These are phyloP conservation scores for Kodamaea jinghongensis DNA, from an alignment of 805 yeast genomes.

Conservation along the genomic window DNA sequence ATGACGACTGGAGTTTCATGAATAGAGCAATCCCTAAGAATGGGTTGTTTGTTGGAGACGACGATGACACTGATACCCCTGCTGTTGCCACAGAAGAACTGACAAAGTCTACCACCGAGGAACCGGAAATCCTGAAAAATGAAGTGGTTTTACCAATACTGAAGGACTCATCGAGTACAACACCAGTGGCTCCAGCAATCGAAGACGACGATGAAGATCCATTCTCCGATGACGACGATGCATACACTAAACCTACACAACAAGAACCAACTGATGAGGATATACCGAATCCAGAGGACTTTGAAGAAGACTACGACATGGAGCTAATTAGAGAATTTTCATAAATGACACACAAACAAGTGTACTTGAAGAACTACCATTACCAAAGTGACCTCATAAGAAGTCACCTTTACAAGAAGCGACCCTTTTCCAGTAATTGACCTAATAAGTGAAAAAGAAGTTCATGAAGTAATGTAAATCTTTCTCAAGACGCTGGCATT, in stretches of 20 bases:
- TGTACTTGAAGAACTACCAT: neutral
- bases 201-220: constrained; percentile 19
- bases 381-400: too few relatives aligned
- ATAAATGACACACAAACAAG: constrained; percentile 4
- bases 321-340: constrained; percentile 35
- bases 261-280: constrained; percentile 13
- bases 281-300: constrained; percentile 6
- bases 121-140: neutral
- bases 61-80: constrained; percentile 13
- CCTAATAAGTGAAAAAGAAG: too few relatives aligned
- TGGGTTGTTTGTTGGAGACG: constrained; percentile 15
- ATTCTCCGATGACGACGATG: constrained; percentile 25
- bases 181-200: neutral
- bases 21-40: constrained; percentile 11
- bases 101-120: neutral
- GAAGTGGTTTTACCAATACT: neutral
- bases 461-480: constrained; percentile 37
- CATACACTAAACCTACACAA: neutral
- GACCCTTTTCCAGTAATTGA: too few relatives aligned
- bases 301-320: constrained; percentile 29
- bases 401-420: too few relatives aligned
- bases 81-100: constrained; percentile 1
- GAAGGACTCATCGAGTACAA: too few relatives aligned
- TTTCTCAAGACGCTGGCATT: constrained; percentile 48
- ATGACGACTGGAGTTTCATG: constrained; percentile 35